phyloP scores from a whole-genome alignment of 306 rosid genomes.

The Vachellia pachyceras region DNA sequence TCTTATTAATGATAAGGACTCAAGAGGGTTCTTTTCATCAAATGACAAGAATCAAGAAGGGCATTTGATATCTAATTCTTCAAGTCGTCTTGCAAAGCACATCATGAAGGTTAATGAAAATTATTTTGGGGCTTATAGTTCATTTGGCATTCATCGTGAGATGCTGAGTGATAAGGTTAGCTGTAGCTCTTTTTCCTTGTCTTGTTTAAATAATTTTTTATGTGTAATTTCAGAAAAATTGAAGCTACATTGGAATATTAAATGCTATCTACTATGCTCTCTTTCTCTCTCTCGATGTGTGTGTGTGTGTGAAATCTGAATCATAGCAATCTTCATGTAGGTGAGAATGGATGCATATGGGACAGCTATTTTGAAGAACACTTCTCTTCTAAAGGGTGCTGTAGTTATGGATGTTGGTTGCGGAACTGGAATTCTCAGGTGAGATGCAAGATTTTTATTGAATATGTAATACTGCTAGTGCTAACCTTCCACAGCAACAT shows the following conservation, averaged over 20 bases:
- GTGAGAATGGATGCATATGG: constrained; percentile 92
- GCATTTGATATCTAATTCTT: no score
- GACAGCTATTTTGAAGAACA: constrained; percentile 79
- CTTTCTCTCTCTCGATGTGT: background rate
- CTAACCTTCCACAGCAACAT: background rate
- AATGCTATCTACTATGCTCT: constrained; percentile 21
- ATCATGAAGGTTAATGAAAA: no score
- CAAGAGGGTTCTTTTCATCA: no score
- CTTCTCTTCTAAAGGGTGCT: constrained; percentile 75
- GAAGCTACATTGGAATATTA: background rate
- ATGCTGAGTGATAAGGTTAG: no score
- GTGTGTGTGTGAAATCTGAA: background rate
- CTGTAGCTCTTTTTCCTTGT: constrained; percentile 31
- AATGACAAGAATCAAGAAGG: no score
- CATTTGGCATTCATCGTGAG: no score
- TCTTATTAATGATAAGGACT: no score
- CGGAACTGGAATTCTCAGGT: constrained; percentile 97
- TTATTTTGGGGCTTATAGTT: no score
- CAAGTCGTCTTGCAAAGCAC: no score
- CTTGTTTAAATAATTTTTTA: constrained; percentile 19
- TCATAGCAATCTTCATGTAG: constrained; percentile 49
- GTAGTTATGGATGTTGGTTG: constrained; percentile 95
- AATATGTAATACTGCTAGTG: background rate
- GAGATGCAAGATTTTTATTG: constrained; percentile 40
- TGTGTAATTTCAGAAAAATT: constrained; percentile 18